Conservation (phyloP, 1,139 yeast species). For the Suhomyces guaymorum region DNA sequence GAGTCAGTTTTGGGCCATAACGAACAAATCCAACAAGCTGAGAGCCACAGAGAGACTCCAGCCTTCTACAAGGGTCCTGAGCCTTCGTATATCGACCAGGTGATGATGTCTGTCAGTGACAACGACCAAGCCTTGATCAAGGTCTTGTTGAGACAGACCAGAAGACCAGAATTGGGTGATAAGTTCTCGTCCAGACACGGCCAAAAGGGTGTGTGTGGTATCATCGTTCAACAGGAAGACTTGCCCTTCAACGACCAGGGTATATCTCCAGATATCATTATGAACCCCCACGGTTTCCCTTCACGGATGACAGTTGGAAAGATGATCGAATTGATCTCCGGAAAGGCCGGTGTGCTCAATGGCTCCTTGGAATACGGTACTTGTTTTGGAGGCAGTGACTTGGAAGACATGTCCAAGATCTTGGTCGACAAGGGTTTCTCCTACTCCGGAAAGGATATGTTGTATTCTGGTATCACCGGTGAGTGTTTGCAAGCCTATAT, state of each 20-base stretch:
- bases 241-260: slow-evolving; percentile 94
- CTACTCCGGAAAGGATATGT: slow-evolving; percentile 96
- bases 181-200: slow-evolving; percentile 97
- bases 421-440: slow-evolving; percentile 89
- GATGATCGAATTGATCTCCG: slow-evolving; percentile 94
- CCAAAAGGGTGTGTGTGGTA: slow-evolving; percentile 98
- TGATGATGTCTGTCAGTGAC: slow-evolving; percentile 94
- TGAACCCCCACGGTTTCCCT: slow-evolving; percentile 99
- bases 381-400: slow-evolving; percentile 94
- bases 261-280: slow-evolving; percentile 88
- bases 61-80: slow-evolving; percentile 92
- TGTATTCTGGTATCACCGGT: slow-evolving; percentile 97
- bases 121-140: slow-evolving; percentile 93
- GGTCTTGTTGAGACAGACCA: slow-evolving; percentile 88
- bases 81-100: slow-evolving; percentile 93
- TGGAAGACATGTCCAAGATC: slow-evolving; percentile 94
- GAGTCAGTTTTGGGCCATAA: slow-evolving; percentile 62
- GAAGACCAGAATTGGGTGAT: slow-evolving; percentile 98
- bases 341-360: slow-evolving; percentile 94
- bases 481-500: slow-evolving; percentile 96
- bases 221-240: slow-evolving; percentile 94
- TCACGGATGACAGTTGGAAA: slow-evolving; percentile 99
- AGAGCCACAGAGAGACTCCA: slow-evolving; percentile 87
- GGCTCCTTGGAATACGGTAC: slow-evolving; percentile 95
- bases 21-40: slow-evolving; percentile 33